These are phyloP conservation scores for Backusella circina DNA, from an alignment of 192 early-diverging fungal species.

Conservation along the genomic window DNA sequence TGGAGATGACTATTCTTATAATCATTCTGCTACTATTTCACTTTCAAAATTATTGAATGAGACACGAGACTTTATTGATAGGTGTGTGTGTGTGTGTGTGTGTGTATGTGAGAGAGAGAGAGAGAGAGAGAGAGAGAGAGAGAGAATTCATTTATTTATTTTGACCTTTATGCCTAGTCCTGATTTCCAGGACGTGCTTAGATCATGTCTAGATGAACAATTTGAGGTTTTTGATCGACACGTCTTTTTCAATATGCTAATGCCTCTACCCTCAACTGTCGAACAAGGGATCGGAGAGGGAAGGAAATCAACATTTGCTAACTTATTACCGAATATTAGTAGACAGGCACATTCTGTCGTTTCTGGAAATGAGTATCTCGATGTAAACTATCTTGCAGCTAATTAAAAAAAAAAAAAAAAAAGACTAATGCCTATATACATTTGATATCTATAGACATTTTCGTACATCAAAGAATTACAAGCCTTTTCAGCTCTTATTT, in stretches of 20 bases:
- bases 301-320: conserved; percentile 54
- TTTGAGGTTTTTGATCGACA: conserved; percentile 43
- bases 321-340: conserved; percentile 62
- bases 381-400: conserved; percentile 25
- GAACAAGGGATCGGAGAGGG: conserved; percentile 48
- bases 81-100: too few relatives aligned
- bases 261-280: conserved; percentile 28
- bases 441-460: conserved; percentile 51
- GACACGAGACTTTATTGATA: conserved; percentile 85
- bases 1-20: conserved; percentile 18
- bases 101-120: too few relatives aligned
- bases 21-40: conserved; percentile 23
- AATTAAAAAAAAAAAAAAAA: background rate
- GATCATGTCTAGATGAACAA: conserved; percentile 35
- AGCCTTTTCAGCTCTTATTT: conserved; percentile 73
- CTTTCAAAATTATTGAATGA: conserved; percentile 79
- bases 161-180: conserved; percentile 23
- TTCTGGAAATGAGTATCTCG: conserved; percentile 74
- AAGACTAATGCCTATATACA: background rate
- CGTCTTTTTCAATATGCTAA: conserved; percentile 32
- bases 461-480: conserved; percentile 69
- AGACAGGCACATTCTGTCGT: conserved; percentile 69
- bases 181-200: conserved; percentile 45
- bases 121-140: too few relatives aligned
- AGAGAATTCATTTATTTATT: too few relatives aligned